phyloP scores from a whole-genome alignment of 148 eudicot species.

The Pouteria glomerata region DNA sequence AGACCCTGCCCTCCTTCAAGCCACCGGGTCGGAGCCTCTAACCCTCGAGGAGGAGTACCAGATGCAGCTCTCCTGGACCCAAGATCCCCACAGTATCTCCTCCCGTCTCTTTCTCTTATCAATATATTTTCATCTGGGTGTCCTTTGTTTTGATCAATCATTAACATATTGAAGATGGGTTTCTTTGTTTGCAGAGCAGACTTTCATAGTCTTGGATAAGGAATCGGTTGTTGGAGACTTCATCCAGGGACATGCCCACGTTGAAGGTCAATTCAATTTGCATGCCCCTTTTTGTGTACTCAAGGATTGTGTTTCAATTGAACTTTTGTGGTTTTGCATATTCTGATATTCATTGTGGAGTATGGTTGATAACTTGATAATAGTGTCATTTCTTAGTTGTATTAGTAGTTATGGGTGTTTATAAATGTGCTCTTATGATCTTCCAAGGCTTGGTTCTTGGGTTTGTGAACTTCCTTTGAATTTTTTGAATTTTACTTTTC shows the following conservation, averaged over 20 bases:
- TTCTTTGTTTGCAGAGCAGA: slow-evolving; percentile 50
- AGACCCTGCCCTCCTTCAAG: slow-evolving; percentile 68
- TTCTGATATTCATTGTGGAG: not conserved
- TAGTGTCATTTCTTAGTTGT: not conserved
- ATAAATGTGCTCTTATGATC: not conserved
- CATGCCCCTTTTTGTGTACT: slow-evolving; percentile 5
- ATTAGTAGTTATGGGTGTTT: not conserved
- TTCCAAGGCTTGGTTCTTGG: not conserved
- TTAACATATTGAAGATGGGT: not conserved
- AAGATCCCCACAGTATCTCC: slow-evolving; percentile 60
- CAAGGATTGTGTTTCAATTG: not conserved
- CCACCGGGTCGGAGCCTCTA: slow-evolving; percentile 91
- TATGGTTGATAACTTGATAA: not conserved
- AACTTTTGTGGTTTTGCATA: not conserved
- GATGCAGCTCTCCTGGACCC: slow-evolving; percentile 94
- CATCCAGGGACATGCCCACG: slow-evolving; percentile 55
- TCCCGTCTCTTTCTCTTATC: not conserved
- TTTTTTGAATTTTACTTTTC: not conserved
- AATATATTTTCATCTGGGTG: not conserved
- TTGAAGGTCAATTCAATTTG: slow-evolving; percentile 50
- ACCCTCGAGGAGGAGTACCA: slow-evolving; percentile 70
- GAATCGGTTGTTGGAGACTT: slow-evolving; percentile 54
- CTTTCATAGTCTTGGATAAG: slow-evolving; percentile 84
- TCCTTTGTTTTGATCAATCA: not conserved
- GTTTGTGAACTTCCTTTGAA: not conserved